Conservation (phyloP, 495 filamentous ascomycete species). For the Daldinia caldariorum region DNA sequence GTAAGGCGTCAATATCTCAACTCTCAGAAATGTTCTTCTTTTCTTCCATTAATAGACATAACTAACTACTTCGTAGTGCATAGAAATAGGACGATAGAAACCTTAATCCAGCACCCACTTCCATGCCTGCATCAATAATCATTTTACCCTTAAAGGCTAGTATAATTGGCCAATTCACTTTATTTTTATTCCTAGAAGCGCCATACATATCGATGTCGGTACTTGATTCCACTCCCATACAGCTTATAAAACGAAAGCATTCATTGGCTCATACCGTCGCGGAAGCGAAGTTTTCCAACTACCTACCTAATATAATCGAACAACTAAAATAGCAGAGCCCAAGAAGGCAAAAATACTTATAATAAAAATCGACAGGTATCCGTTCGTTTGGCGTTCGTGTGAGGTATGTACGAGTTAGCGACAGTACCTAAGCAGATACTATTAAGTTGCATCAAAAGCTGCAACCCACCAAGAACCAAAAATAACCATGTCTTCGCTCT, state of each 20-base stretch:
- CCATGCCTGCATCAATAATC: conserved; percentile 22
- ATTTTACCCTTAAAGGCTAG: background rate
- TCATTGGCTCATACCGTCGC: background rate
- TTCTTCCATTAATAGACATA: too few relatives aligned
- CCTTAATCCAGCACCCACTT: background rate
- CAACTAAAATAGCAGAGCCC: conserved; percentile 1
- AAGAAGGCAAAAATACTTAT: background rate
- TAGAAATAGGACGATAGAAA: too few relatives aligned
- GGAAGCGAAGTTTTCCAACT: background rate
- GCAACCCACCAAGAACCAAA: conserved; percentile 30
- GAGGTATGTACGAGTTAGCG: too few relatives aligned
- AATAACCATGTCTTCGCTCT: conserved; percentile 8
- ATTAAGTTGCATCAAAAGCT: conserved; percentile 12
- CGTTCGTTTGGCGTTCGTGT: background rate
- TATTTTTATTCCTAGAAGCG: conserved; percentile 23
- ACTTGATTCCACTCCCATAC: background rate
- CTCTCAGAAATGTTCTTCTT: too few relatives aligned
- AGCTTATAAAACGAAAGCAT: background rate
- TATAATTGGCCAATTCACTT: conserved; percentile 29
- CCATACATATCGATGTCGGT: conserved; percentile 10
- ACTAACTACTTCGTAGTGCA: too few relatives aligned
- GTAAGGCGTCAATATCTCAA: too few relatives aligned
- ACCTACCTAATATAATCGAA: background rate
- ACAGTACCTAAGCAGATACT: background rate
- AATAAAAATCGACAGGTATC: conserved; percentile 10